These are phyloP conservation scores for Calonectria pteridis DNA, from an alignment of 2,329 filamentous ascomycete genomes.

Conservation along the genomic window DNA sequence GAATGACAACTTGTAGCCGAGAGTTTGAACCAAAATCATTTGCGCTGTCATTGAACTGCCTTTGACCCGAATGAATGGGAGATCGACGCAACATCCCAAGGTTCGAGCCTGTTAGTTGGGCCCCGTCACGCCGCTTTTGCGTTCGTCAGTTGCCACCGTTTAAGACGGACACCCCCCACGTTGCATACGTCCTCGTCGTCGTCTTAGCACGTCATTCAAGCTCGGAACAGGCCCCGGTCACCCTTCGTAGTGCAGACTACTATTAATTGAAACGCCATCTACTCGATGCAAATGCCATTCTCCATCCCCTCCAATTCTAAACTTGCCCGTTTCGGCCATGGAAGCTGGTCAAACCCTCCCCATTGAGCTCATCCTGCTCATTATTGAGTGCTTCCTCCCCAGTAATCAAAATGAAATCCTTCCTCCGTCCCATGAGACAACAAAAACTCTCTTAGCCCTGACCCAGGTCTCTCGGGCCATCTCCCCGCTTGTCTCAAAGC, in stretches of 20 bases:
- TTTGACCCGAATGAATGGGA: neutral
- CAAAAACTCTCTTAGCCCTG: slow-evolving; percentile 21
- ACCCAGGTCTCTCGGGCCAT: slow-evolving; percentile 10
- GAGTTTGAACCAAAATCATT: slow-evolving; percentile 1
- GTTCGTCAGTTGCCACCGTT: neutral
- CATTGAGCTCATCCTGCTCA: slow-evolving; percentile 1
- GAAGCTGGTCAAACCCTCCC: neutral
- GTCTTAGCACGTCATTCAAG: neutral
- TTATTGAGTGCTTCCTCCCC: slow-evolving; percentile 14
- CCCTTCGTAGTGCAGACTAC: neutral
- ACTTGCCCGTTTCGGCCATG: slow-evolving; percentile 7
- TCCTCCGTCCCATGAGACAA: slow-evolving; percentile 13
- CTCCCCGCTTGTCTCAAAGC: slow-evolving; percentile 20
- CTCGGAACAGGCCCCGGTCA: neutral
- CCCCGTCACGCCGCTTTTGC: slow-evolving; percentile 1
- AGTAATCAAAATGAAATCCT: slow-evolving; percentile 20
- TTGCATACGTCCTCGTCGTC: neutral
- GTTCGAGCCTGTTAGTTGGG: neutral
- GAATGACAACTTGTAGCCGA: neutral
- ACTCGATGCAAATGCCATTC: neutral
- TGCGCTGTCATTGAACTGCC: neutral
- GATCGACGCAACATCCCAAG: slow-evolving; percentile 7
- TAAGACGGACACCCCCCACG: neutral
- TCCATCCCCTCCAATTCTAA: neutral
- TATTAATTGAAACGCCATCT: neutral